These are phyloP conservation scores for Neurospora sp. DNA, from an alignment of 2,329 filamentous ascomycete species.

Conservation along the genomic window DNA sequence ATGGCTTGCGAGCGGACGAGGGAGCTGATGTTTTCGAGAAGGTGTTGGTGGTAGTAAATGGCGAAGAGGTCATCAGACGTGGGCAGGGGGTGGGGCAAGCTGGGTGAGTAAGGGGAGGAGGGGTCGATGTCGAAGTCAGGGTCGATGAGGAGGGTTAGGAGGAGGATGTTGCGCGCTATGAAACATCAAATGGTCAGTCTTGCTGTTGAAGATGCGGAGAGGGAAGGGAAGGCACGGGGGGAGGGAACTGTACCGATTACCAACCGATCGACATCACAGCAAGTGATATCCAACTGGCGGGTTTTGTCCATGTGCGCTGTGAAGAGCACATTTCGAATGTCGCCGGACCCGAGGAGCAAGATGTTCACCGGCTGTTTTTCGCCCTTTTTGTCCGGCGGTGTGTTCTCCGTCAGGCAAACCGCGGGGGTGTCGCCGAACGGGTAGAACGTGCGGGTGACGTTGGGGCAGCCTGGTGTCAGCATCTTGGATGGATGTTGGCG, in stretches of 20 bases:
- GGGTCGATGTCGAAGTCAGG: slow-evolving; percentile 15
- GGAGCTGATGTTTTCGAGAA: slow-evolving; percentile 27
- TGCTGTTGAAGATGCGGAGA: background rate
- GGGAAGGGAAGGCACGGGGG: background rate
- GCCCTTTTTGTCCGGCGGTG: slow-evolving; percentile 26
- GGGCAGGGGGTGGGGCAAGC: background rate
- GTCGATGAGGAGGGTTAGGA: slow-evolving; percentile 40
- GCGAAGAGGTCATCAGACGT: slow-evolving; percentile 32
- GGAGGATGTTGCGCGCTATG: slow-evolving; percentile 42
- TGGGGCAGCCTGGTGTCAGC: slow-evolving; percentile 26
- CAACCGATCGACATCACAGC: slow-evolving; percentile 41
- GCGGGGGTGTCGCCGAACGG: slow-evolving; percentile 45
- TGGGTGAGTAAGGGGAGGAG: background rate
- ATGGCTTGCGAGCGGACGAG: slow-evolving; percentile 30
- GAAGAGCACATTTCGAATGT: slow-evolving; percentile 46
- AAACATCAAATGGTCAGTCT: background rate
- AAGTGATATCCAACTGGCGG: slow-evolving; percentile 37
- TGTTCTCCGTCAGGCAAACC: slow-evolving; percentile 32
- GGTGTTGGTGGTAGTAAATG: slow-evolving; percentile 42
- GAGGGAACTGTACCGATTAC: slow-evolving; percentile 34
- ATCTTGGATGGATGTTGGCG: slow-evolving; percentile 16
- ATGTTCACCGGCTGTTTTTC: slow-evolving; percentile 33
- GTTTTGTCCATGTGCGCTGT: slow-evolving; percentile 33
- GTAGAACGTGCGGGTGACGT: slow-evolving; percentile 28
- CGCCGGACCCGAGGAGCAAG: slow-evolving; percentile 45